Base-by-base conservation (phyloP, 2,329 filamentous ascomycete species). In the Didymella keratinophila region DNA sequence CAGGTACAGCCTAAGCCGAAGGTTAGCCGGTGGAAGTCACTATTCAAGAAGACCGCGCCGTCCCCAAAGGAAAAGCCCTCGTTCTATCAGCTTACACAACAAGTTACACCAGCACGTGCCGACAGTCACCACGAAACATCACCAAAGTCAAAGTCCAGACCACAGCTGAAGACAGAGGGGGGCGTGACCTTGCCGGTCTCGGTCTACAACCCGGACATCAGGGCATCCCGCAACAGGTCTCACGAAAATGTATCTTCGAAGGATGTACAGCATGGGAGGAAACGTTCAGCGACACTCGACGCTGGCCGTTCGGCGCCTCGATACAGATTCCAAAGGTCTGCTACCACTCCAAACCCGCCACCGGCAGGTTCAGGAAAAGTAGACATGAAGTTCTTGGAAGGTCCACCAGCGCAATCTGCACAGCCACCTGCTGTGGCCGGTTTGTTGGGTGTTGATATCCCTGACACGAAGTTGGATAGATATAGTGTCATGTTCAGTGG, bases 401-500 rank as follows among this genome's bases (percentile, higher is more conserved):
- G n/a, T 23, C 45, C 39, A 28, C 47, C 47, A 41, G 7, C n/a
- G 27, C 34, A 47, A 3, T 42, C 34, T 1, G 16, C 34, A 42
- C 34, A 54, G 25, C 34, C 2, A n/a, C n/a, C n/a, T n/a, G n/a
- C n/a, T n/a, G n/a, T n/a, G 20, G 54, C 49, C 37, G 52, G 57
- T 2, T 68, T 78, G 37, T 79, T 97, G 20, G 83, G 93, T 67
- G 84, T 97, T 16, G 87, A 93, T 51, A 95, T 97, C 56, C 93
- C 94, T 0, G 85, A 86, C 48, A 84, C 91, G 54, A 87, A 89
- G 62, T 83, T 98, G 83, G 94, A 97, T 73, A 83, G 94, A 47
- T 98, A 97, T 68, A 97, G 93, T 67, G 86, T 97, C 64, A 97
- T 97, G 93, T 97, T 98, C 71, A 87, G 89, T 54, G 86, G 85